These are phyloP conservation scores for Emmonsiellopsis sp. DNA, from an alignment of 2,329 filamentous ascomycete species.

Conservation along the genomic window DNA sequence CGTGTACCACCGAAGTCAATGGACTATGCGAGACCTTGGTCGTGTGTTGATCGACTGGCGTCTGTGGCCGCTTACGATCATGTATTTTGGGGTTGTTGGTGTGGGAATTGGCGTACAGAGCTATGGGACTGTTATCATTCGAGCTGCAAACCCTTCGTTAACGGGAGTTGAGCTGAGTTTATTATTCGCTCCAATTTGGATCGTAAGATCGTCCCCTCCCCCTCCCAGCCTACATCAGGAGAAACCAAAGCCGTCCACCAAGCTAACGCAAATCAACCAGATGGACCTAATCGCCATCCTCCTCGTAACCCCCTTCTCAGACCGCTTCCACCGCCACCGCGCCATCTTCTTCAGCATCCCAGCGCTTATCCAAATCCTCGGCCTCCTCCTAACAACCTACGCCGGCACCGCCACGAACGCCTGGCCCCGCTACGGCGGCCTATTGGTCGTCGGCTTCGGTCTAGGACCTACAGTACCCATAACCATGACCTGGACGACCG, in stretches of 20 bases:
- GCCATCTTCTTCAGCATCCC: conserved; percentile 73
- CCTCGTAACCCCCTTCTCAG: conserved; percentile 73
- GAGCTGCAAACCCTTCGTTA: conserved; percentile 63
- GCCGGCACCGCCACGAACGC: conserved; percentile 51
- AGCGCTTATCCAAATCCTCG: conserved; percentile 69
- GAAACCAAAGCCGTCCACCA: not conserved
- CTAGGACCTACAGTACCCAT: conserved; percentile 85
- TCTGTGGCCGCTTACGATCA: conserved; percentile 73
- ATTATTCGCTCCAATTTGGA: conserved; percentile 85
- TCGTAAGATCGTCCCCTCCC: conserved; percentile 46
- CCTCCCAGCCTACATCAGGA: conserved; percentile 8
- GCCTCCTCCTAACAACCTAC: conserved; percentile 71
- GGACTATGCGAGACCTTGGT: conserved; percentile 62
- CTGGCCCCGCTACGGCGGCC: conserved; percentile 79
- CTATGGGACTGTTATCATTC: conserved; percentile 81
- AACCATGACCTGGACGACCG: conserved; percentile 87
- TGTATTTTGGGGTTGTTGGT: conserved; percentile 93
- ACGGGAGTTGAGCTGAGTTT: conserved; percentile 69
- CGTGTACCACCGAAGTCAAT: conserved; percentile 67
- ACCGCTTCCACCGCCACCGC: conserved; percentile 73
- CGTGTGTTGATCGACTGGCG: conserved; percentile 75
- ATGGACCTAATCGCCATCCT: conserved; percentile 86
- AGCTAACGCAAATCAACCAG: conserved; percentile 28
- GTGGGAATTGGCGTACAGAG: conserved; percentile 85
- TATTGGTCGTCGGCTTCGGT: conserved; percentile 85